Conservation (phyloP, 1,284 basidiomycete genomes). For the Malassezia vespertilionis region DNA sequence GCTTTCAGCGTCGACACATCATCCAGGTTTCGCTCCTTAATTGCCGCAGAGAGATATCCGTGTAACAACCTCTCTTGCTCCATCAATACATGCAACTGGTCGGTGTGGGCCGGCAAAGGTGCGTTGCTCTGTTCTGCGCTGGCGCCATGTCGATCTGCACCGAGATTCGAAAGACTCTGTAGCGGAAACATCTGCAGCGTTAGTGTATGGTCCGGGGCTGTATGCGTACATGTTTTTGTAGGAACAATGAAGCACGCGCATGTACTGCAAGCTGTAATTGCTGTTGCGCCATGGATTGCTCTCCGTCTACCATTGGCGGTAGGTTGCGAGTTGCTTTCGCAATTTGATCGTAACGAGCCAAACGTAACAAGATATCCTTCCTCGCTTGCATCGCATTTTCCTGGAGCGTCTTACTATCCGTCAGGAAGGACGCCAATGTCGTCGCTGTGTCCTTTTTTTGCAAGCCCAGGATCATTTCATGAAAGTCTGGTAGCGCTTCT, state of each 20-base stretch:
- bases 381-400: constrained; percentile 59
- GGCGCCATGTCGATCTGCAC: neutral
- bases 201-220: neutral
- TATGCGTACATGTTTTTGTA: constrained; percentile 65
- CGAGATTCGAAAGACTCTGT: constrained; percentile 55
- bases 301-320: constrained; percentile 46
- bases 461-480: constrained; percentile 57
- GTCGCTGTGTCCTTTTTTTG: constrained; percentile 46
- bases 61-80: constrained; percentile 35
- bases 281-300: constrained; percentile 56
- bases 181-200: constrained; percentile 29
- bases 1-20: constrained; percentile 31
- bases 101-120: neutral
- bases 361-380: constrained; percentile 68
- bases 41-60: constrained; percentile 31
- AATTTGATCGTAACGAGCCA: constrained; percentile 75
- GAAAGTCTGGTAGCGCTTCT: constrained; percentile 59
- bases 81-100: constrained; percentile 31
- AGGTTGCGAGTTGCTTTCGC: constrained; percentile 70
- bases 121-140: neutral
- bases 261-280: constrained; percentile 71
- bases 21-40: constrained; percentile 34
- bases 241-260: constrained; percentile 64
- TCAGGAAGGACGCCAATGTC: constrained; percentile 31
- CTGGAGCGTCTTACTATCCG: constrained; percentile 40